phyloP scores from a whole-genome alignment of 257 asterid species.

The Przewalskia tangutica region DNA sequence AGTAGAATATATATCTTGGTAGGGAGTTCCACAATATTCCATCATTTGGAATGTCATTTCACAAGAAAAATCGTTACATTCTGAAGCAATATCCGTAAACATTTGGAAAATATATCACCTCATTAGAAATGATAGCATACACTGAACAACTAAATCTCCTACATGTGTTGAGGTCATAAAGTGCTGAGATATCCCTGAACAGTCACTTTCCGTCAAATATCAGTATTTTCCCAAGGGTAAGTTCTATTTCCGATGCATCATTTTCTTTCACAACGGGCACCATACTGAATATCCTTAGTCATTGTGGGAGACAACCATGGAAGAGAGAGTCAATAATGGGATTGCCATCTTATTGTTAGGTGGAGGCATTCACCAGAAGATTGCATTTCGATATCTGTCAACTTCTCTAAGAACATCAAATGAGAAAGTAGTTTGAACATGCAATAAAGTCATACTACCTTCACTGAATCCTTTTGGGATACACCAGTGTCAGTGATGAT shows the following conservation, averaged over 20 bases:
- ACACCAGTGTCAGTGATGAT: conserved; percentile 76
- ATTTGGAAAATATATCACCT: not conserved
- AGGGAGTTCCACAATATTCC: not conserved
- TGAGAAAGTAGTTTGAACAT: not conserved
- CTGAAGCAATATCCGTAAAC: not conserved
- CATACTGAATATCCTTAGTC: not conserved
- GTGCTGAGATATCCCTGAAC: not conserved
- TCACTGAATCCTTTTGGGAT: conserved; percentile 65
- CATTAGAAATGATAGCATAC: not conserved
- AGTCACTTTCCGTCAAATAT: not conserved
- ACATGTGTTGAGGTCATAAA: not conserved
- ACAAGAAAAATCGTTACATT: not conserved
- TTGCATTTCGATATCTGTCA: not conserved
- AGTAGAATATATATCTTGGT: not conserved
- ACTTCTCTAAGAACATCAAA: not conserved
- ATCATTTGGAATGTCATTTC: not conserved
- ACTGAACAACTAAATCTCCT: not conserved
- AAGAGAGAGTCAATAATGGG: not conserved
- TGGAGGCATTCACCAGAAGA: not conserved
- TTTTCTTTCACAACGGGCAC: not conserved
- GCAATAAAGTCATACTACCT: conserved; percentile 36
- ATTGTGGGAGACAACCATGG: conserved; percentile 1
- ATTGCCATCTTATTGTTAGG: not conserved
- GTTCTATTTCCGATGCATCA: not conserved
- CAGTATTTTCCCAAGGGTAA: not conserved